Evolutionary conservation across 208 protist species (phyloP), one percentile per base, ranked within the genome.

Genomic region (Acanthamoeba sp.): DNA sequence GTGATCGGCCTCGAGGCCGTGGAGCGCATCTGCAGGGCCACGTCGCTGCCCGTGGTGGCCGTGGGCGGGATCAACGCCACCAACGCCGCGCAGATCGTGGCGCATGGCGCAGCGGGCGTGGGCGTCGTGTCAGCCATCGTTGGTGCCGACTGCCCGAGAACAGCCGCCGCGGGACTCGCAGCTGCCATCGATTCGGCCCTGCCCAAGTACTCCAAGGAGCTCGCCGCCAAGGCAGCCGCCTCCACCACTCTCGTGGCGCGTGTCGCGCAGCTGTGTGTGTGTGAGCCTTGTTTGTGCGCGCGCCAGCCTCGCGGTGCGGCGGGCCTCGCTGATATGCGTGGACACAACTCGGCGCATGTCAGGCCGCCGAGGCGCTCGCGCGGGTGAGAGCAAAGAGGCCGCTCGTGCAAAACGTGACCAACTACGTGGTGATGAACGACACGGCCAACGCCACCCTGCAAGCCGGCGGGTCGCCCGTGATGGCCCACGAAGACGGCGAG

Each of bases 101-200:
- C 52, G 32, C 66, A 38, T 9, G 55, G 78, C 34, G 84, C 73
- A 29, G 48, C 40, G 18, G 94, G 89, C 10, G 52, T 94, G 50
- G 94, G 66, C 10, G 94, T 95, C 1, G 34, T 94, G 6, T 91
- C 69, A 2, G 69, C 87, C 22, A 94, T 95, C 27, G n/a, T 90
- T 3, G 38, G n/a, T n/a, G 45, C 62, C 14, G 12, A 87, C 38
- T 36, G 29, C 91, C 48, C n/a, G 32, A 6, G 52, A 48, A 40
- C 45, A 12, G 84, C 84, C 5, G 84, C 84, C 42, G 84, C 29
- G 3, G 50, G 32, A 45, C 55, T 90, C n/a, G 52, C 52, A 2
- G 16, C 52, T 1, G 55, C 27, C 12, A 14, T 90, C 10, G 32
- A 27, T 10, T 29, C 45, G 7, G n/a, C 84, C 20, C 48, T 24